A percentile compares a stretch with the other conserved stretches of the same genome.
phyloP scores from a whole-genome alignment of 1,284 basidiomycete genomes.

The Apiotrichum mycotoxinovorans region DNA sequence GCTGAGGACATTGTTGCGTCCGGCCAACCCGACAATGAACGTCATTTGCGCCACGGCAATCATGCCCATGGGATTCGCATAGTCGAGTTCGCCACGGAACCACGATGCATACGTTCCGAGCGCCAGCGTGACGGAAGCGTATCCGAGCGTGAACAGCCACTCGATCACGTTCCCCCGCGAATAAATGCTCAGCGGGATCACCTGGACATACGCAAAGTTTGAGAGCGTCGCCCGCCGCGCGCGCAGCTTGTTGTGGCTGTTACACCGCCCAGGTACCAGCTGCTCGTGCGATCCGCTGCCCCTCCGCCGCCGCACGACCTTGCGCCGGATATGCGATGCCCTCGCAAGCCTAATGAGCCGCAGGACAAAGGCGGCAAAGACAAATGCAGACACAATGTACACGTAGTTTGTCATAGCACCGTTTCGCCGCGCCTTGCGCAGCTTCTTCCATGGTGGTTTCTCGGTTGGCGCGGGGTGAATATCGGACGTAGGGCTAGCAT shows the following conservation, averaged over 20 bases:
- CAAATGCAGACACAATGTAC: constrained; percentile 12
- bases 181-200: constrained; percentile 15
- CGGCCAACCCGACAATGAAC: constrained; percentile 60
- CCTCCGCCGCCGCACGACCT: neutral
- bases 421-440: neutral
- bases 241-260: neutral
- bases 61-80: constrained; percentile 4
- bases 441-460: neutral
- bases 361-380: neutral
- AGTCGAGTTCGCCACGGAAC: constrained; percentile 9
- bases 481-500: too few species aligned
- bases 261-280: neutral
- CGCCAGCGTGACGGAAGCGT: constrained; percentile 11
- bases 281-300: neutral
- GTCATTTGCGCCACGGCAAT: constrained; percentile 53
- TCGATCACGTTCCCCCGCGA: constrained; percentile 6
- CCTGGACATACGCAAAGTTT: constrained; percentile 17
- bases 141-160: constrained; percentile 12
- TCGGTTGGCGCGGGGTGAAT: neutral
- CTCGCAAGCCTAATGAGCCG: constrained; percentile 1
- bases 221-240: constrained; percentile 1
- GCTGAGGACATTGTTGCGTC: constrained; percentile 63
- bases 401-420: constrained; percentile 7
- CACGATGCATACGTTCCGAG: constrained; percentile 8
- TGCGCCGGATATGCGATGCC: constrained; percentile 7